Conservation (phyloP, 371 early-diverging fungal species). For the Massospora cicadina region DNA sequence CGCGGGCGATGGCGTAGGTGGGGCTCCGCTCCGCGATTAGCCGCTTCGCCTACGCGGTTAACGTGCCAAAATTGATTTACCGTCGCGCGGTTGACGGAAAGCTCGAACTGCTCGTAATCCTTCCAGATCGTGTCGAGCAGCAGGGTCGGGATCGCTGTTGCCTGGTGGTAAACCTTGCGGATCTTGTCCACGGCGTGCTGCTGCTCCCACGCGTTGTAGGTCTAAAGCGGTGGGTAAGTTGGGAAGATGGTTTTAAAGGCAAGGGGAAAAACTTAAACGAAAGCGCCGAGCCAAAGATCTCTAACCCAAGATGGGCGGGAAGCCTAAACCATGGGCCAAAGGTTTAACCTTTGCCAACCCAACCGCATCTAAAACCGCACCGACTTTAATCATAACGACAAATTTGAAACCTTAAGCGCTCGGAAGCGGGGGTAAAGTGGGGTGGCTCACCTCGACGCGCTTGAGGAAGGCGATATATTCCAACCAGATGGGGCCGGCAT, state of each 20-base stretch:
- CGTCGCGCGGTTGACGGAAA: constrained; percentile 59
- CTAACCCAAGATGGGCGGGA: too few species aligned
- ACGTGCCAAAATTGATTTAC: constrained; percentile 20
- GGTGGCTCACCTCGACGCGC: constrained; percentile 54
- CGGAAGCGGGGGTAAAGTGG: too few species aligned
- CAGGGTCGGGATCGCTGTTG: constrained; percentile 62
- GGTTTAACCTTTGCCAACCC: constrained; percentile 1
- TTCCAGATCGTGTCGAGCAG: constrained; percentile 88
- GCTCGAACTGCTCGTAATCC: constrained; percentile 88
- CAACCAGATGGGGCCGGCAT: constrained; percentile 75
- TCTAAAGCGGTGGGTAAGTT: constrained; percentile 26
- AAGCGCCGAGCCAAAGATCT: too few species aligned
- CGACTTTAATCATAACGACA: too few species aligned
- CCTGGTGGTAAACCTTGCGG: constrained; percentile 70
- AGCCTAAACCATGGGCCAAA: too few species aligned
- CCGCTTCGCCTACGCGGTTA: constrained; percentile 51
- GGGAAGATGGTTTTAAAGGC: too few species aligned
- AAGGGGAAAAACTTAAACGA: too few species aligned
- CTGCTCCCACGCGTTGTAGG: constrained; percentile 66
- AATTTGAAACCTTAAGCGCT: background rate
- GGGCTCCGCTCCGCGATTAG: constrained; percentile 63
- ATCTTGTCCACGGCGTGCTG: constrained; percentile 73
- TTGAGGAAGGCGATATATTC: constrained; percentile 73
- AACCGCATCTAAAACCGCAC: background rate
- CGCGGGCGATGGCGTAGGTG: constrained; percentile 83